phyloP scores from a whole-genome alignment of 805 yeast species.

The Dipodascus geniculatus region DNA sequence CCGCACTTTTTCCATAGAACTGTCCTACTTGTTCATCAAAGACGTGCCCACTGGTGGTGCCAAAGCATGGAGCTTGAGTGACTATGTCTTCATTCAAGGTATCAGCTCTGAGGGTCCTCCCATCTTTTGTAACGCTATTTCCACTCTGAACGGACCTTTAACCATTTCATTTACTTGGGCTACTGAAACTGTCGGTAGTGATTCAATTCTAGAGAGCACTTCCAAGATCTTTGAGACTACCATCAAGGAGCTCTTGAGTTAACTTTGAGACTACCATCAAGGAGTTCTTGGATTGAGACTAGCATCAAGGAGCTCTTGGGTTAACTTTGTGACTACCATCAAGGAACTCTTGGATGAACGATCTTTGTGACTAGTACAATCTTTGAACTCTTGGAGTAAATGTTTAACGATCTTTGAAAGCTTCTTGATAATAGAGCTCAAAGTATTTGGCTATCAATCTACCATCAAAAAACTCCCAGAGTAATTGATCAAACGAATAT shows the following conservation, averaged over 20 bases:
- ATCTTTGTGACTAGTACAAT: too few relatives aligned
- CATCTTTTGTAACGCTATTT: background rate
- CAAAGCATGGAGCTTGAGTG: background rate
- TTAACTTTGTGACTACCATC: background rate
- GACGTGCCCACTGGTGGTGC: background rate
- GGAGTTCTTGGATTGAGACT: too few relatives aligned
- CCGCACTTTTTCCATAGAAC: background rate
- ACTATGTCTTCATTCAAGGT: background rate
- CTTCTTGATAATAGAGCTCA: too few relatives aligned
- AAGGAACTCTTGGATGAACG: too few relatives aligned
- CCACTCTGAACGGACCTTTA: background rate
- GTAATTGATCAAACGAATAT: too few relatives aligned
- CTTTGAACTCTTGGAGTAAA: too few relatives aligned
- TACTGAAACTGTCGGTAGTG: background rate
- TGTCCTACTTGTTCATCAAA: background rate
- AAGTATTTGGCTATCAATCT: too few relatives aligned
- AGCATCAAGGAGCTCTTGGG: too few relatives aligned
- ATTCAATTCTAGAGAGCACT: background rate
- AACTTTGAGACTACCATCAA: background rate
- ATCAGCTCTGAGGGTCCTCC: background rate
- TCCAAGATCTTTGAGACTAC: background rate
- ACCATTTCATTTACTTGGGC: background rate
- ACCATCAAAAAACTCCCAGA: too few relatives aligned
- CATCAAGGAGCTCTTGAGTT: background rate
- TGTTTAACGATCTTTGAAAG: too few relatives aligned